phyloP scores from a whole-genome alignment of 257 asterid genomes.

The Leptodermis oblonga region DNA sequence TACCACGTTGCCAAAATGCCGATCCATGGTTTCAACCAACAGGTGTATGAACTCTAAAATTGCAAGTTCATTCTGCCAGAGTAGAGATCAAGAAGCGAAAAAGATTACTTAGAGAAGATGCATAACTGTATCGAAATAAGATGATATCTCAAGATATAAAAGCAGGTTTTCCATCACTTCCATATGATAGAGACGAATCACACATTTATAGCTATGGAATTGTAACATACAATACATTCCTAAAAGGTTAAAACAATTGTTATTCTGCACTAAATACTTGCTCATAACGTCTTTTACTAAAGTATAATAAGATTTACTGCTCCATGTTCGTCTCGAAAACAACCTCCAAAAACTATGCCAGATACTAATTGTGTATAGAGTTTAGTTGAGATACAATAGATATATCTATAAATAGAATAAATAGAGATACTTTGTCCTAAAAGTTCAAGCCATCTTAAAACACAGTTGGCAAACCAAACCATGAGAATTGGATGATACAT shows the following conservation, averaged over 20 bases:
- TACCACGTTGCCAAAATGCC: conserved; percentile 99
- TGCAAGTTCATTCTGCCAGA: conserved; percentile 88
- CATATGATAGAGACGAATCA: not conserved
- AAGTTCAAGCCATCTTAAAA: not conserved
- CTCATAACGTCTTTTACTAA: too few relatives aligned
- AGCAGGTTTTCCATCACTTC: not conserved
- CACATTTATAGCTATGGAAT: not conserved
- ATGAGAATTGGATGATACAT: not conserved
- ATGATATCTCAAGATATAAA: not conserved
- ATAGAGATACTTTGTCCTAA: not conserved
- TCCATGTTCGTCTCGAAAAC: not conserved
- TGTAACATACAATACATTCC: not conserved
- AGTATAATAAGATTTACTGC: not conserved
- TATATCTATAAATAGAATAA: not conserved
- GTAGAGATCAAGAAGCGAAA: conserved; percentile 8
- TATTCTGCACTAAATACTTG: not conserved
- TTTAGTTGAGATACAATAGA: not conserved
- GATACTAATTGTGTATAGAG: not conserved
- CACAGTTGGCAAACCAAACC: not conserved
- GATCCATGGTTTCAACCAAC: conserved; percentile 97
- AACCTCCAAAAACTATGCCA: not conserved
- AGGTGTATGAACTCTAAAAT: conserved; percentile 92
- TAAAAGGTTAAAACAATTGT: not conserved
- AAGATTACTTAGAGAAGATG: not conserved
- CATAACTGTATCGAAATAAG: not conserved